These are phyloP conservation scores for Dictyostelium discoideum DNA, from an alignment of 78 protist species.

Conservation along the genomic window DNA sequence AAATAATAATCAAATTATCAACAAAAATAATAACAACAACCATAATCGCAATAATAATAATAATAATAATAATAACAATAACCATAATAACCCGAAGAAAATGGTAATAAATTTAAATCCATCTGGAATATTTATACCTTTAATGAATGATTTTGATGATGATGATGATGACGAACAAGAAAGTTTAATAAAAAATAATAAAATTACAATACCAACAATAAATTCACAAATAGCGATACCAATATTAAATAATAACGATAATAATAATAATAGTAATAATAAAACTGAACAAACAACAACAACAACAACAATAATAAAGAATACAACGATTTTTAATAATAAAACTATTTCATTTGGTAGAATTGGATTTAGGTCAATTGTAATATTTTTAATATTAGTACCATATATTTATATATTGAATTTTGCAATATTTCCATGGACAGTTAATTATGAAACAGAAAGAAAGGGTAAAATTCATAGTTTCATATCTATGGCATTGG, in stretches of 20 bases:
- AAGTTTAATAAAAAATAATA: background rate
- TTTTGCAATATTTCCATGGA: conserved; percentile 63
- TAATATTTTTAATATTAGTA: conserved; percentile 30
- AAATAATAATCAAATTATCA: background rate
- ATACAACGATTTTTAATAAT: background rate
- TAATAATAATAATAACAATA: background rate
- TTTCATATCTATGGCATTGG: background rate
- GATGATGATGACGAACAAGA: background rate
- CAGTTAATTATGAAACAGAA: background rate
- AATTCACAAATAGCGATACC: background rate
- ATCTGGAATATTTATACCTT: background rate
- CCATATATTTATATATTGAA: conserved; percentile 62
- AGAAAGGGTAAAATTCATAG: conserved; percentile 13
- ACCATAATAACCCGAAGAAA: background rate
- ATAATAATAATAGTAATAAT: background rate
- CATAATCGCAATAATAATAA: background rate
- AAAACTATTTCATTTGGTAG: conserved; percentile 13
- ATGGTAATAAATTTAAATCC: background rate
- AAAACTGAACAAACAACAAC: background rate
- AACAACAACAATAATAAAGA: background rate
- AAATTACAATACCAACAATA: background rate
- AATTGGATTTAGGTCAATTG: conserved; percentile 54
- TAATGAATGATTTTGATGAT: background rate
- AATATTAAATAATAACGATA: background rate
- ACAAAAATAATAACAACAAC: background rate